Conservation (phyloP, 1,284 basidiomycete genomes). For the Rhodotorula sp. region DNA sequence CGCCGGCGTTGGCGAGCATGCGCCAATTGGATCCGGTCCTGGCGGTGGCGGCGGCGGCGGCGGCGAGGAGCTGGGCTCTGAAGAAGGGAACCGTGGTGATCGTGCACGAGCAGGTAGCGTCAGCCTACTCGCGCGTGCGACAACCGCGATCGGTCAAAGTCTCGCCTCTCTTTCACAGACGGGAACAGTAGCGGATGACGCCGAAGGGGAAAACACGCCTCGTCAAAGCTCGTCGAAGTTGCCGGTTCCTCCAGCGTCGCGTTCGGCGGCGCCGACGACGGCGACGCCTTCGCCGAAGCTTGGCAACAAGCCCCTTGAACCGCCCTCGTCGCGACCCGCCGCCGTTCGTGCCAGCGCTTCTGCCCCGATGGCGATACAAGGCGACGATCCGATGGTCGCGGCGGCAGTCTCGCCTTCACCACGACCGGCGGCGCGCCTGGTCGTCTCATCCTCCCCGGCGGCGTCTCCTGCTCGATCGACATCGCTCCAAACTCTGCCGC, state of each 20-base stretch:
- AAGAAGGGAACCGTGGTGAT: neutral
- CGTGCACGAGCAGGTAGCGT: slow-evolving; percentile 58
- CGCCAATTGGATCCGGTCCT: neutral
- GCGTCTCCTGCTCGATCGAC: neutral
- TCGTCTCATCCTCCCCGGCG: neutral
- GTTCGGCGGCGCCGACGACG: neutral
- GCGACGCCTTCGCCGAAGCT: neutral
- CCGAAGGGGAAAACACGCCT: slow-evolving; percentile 27
- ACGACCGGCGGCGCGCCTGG: neutral
- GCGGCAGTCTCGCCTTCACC: neutral
- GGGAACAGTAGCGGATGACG: neutral
- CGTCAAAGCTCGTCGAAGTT: slow-evolving; percentile 2
- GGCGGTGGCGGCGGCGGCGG: too few species aligned
- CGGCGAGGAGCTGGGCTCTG: neutral
- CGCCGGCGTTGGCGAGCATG: neutral
- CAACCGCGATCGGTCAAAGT: slow-evolving; percentile 73
- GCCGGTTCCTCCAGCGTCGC: slow-evolving; percentile 8
- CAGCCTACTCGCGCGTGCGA: slow-evolving; percentile 88
- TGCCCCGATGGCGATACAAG: neutral
- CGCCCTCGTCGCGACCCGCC: neutral
- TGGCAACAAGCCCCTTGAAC: neutral
- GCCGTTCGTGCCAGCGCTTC: neutral
- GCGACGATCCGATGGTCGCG: neutral
- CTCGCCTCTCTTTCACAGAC: slow-evolving; percentile 62
- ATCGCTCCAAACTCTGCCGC: neutral